A percentile compares a stretch with the other conserved stretches of the same genome.
phyloP scores from a whole-genome alignment of 2,329 filamentous ascomycete species.

The Monosporascus cannonballus region DNA sequence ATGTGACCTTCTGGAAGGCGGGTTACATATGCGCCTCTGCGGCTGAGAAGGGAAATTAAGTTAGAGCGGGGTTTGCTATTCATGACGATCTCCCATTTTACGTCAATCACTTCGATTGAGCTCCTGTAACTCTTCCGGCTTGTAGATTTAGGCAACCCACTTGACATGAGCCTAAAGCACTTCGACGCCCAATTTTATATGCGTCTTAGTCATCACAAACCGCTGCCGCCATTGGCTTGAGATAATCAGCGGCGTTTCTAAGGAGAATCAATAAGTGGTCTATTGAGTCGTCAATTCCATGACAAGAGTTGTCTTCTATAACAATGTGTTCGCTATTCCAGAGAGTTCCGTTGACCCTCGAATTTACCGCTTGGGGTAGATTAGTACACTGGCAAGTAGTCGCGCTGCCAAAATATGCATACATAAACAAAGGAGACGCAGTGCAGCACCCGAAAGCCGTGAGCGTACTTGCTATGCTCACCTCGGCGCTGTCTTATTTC shows the following conservation, averaged over 20 bases:
- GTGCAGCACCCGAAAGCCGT: background rate
- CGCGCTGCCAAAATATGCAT: background rate
- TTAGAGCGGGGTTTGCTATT: too few relatives aligned
- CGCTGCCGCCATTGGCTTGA: background rate
- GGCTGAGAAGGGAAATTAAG: too few relatives aligned
- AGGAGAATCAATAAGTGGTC: constrained; percentile 2
- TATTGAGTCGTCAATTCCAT: constrained; percentile 10
- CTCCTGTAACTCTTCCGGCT: too few relatives aligned
- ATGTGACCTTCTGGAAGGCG: too few relatives aligned
- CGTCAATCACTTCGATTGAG: too few relatives aligned
- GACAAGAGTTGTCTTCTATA: constrained; percentile 10
- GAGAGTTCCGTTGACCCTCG: constrained; percentile 9
- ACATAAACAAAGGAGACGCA: constrained; percentile 24
- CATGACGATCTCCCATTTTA: too few relatives aligned
- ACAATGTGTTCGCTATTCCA: constrained; percentile 3
- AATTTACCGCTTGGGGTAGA: background rate
- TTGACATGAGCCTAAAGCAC: too few relatives aligned
- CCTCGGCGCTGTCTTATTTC: constrained; percentile 9
- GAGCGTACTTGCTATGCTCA: background rate
- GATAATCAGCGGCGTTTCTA: background rate
- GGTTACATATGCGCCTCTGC: too few relatives aligned
- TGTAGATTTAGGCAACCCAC: too few relatives aligned
- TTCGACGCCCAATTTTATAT: background rate
- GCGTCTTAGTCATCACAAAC: too few relatives aligned
- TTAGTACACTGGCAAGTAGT: constrained; percentile 13